Conservation (phyloP, 169 alveolate genomes). For the Plasmodium adleri region DNA sequence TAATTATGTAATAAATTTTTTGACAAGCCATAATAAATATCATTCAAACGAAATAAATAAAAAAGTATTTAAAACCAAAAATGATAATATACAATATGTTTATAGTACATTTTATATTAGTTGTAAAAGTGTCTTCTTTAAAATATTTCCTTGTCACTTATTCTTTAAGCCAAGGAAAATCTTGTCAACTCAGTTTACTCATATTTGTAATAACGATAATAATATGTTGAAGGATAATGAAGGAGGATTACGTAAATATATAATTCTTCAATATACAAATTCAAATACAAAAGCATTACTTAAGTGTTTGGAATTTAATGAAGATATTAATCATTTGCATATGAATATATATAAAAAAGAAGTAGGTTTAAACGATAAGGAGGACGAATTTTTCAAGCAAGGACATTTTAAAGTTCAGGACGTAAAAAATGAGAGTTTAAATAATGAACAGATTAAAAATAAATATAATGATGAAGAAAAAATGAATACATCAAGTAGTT, state of each 20-base stretch:
- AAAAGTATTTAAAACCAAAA: constrained; percentile 9
- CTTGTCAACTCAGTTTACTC: neutral
- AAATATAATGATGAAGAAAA: too few relatives aligned
- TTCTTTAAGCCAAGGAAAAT: constrained; percentile 16
- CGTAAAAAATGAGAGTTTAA: too few relatives aligned
- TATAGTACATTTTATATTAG: neutral
- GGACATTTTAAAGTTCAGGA: too few relatives aligned
- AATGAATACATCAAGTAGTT: too few relatives aligned
- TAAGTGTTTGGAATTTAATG: neutral
- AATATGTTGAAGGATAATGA: neutral
- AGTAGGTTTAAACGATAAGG: too few relatives aligned
- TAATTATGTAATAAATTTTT: constrained; percentile 6
- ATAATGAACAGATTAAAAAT: too few relatives aligned
- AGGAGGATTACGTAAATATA: neutral
- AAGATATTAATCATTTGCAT: neutral
- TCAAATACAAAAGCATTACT: constrained; percentile 4
- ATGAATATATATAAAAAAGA: too few relatives aligned
- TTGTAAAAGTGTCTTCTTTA: neutral
- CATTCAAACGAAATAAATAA: constrained; percentile 18
- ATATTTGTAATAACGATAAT: neutral
- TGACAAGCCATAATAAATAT: constrained; percentile 14
- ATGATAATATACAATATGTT: neutral
- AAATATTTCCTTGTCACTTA: neutral
- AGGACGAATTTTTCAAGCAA: too few relatives aligned
- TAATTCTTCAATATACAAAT: constrained; percentile 16